phyloP scores from a whole-genome alignment of 345 rosid species.

The Crucihimalaya himalaica region DNA sequence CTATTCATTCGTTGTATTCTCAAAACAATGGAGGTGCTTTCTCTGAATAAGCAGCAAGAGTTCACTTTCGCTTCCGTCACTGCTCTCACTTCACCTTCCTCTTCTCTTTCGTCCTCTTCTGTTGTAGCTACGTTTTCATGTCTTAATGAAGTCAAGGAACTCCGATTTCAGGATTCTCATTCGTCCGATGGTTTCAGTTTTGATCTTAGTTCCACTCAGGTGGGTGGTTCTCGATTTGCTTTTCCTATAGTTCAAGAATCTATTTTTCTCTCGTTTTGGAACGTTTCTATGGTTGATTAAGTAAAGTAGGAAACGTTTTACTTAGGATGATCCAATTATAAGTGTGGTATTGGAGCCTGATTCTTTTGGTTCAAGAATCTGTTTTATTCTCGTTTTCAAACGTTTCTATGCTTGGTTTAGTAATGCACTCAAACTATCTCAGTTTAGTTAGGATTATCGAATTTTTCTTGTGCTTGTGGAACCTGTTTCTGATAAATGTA shows the following conservation, averaged over 20 bases:
- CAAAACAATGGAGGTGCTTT: constrained; percentile 41
- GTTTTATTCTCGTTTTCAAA: no score
- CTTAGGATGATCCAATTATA: no score
- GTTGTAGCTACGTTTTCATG: constrained; percentile 53
- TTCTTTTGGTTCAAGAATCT: no score
- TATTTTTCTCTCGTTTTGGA: no score
- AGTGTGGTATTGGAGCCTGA: no score
- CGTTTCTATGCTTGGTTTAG: no score
- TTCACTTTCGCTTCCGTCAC: constrained; percentile 56
- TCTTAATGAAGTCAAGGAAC: constrained; percentile 45
- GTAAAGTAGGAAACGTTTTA: neutral
- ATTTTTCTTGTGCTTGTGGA: no score
- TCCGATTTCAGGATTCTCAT: constrained; percentile 52
- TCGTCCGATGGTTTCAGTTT: constrained; percentile 38
- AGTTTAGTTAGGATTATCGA: no score
- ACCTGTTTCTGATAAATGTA: neutral
- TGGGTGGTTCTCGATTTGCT: constrained; percentile 41
- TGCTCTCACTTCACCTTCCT: constrained; percentile 50
- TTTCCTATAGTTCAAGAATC: neutral
- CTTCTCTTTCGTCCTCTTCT: constrained; percentile 38
- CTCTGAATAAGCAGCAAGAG: constrained; percentile 36
- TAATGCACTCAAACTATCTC: neutral
- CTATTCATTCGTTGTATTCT: neutral
- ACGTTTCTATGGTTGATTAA: no score
- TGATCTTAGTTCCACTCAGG: constrained; percentile 55